A percentile compares a stretch with the other conserved stretches of the same genome.
Conservation (phyloP, 352 stramenopile genomes). For the Pseudoperonospora humuli region DNA sequence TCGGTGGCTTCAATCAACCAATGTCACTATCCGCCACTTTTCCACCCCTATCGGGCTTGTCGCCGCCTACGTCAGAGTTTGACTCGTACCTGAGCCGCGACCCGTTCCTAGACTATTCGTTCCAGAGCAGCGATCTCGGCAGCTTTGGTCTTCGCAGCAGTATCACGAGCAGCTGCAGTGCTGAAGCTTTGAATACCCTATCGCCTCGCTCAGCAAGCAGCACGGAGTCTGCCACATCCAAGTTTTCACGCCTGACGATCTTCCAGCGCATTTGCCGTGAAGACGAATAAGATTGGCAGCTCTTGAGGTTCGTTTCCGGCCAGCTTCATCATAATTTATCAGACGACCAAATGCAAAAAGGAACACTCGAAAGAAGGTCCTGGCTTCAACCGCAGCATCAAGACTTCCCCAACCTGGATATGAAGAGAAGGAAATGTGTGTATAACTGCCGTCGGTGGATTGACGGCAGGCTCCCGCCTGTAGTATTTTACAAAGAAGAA, state of each 20-base stretch:
- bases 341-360: slow-evolving; percentile 27
- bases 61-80: slow-evolving; percentile 18
- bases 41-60: slow-evolving; percentile 33
- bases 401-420: slow-evolving; percentile 18
- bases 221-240: slow-evolving; percentile 29
- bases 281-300: slow-evolving; percentile 27
- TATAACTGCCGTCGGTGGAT: slow-evolving; percentile 36
- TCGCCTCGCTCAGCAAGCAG: slow-evolving; percentile 29
- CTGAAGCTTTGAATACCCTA: slow-evolving; percentile 26
- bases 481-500: slow-evolving; percentile 30
- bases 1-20: slow-evolving; percentile 45
- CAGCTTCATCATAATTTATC: slow-evolving; percentile 42
- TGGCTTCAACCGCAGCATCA: slow-evolving; percentile 4
- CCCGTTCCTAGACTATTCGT: slow-evolving; percentile 42
- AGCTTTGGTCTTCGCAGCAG: slow-evolving; percentile 19
- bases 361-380: slow-evolving; percentile 15
- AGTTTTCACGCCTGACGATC: slow-evolving; percentile 69
- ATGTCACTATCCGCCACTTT: no score
- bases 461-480: slow-evolving; percentile 28
- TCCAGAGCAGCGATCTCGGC: slow-evolving; percentile 28
- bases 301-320: slow-evolving; percentile 8
- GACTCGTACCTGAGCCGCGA: slow-evolving; percentile 42
- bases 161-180: slow-evolving; percentile 24
- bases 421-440: slow-evolving; percentile 30
- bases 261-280: slow-evolving; percentile 81